phyloP scores from a whole-genome alignment of 2,329 filamentous ascomycete genomes.

The Didymella arachidicola region DNA sequence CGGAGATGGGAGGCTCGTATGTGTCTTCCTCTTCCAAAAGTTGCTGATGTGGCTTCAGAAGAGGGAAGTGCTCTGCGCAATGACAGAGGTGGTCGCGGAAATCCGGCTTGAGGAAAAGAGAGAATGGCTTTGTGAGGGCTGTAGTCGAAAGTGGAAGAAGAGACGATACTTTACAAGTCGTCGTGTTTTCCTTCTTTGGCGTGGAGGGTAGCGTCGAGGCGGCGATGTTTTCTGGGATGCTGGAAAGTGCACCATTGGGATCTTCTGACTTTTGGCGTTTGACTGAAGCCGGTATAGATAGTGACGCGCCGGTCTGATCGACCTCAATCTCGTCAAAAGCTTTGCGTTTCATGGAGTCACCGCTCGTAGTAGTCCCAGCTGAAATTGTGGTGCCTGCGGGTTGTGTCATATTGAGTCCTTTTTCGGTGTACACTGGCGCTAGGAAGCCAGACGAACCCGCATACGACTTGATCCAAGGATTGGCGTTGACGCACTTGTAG shows the following conservation, averaged over 20 bases:
- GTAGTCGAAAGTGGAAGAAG: slow-evolving; percentile 64
- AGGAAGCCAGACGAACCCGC: slow-evolving; percentile 83
- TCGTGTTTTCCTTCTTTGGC: slow-evolving; percentile 31
- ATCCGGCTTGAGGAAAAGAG: slow-evolving; percentile 79
- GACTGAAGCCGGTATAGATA: slow-evolving; percentile 28
- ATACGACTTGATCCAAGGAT: slow-evolving; percentile 92
- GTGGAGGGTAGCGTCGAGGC: slow-evolving; percentile 31
- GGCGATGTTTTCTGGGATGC: slow-evolving; percentile 48
- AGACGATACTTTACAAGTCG: slow-evolving; percentile 66
- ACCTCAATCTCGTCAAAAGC: slow-evolving; percentile 52
- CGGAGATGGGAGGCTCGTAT: slow-evolving; percentile 89
- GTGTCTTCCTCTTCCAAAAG: slow-evolving; percentile 93
- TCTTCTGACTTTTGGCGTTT: slow-evolving; percentile 51
- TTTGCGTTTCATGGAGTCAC: slow-evolving; percentile 55
- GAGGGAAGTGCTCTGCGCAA: slow-evolving; percentile 80
- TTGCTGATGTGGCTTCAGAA: slow-evolving; percentile 74
- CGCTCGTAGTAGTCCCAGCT: slow-evolving; percentile 31
- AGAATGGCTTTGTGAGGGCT: slow-evolving; percentile 68
- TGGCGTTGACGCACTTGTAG: slow-evolving; percentile 88
- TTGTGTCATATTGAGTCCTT: slow-evolving; percentile 28
- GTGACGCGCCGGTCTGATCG: slow-evolving; percentile 24
- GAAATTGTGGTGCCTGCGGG: slow-evolving; percentile 9
- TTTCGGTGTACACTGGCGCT: slow-evolving; percentile 67
- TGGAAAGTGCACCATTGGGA: slow-evolving; percentile 32
- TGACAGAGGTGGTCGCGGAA: slow-evolving; percentile 86